Evolutionary conservation across 176 grass and related monocot genomes (phyloP), one percentile per base, ranked within the genome.

Genomic region (Paspalum notatum): DNA sequence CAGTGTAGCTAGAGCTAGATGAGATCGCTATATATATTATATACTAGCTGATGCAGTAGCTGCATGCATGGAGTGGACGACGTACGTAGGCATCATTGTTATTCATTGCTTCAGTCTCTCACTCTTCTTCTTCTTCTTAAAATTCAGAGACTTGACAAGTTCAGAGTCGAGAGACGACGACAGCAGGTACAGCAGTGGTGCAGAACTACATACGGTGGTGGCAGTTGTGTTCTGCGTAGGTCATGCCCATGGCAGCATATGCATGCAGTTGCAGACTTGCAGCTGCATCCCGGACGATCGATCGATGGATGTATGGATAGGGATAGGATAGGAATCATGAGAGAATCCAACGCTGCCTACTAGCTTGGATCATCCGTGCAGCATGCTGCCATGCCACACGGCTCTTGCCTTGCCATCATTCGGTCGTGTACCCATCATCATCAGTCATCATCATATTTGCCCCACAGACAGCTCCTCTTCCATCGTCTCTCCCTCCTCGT

Each of bases 221-320:
- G 62, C 42, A 76, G 55, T n/a, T n/a, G n/a, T n/a, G n/a, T n/a
- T 37, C 21, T 37, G 43, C 58, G 4, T 49, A 53, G 69, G 82
- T 84, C 82, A 84, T 61, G 63, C 73, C 63, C 66, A 84, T 59
- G 82, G 62, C 52, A 84, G 81, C 57, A 25, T n/a, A 58, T 58
- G 62, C 16, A 17, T 3, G 64, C 64, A 67, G 64, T 17, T 12
- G 56, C 13, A 70, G 32, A n/a, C n/a, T n/a, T n/a, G n/a, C n/a
- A n/a, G n/a, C n/a, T 32, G 32, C 32, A 32, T 32, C 32, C 32
- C 32, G 32, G 32, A 32, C 32, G 32, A 32, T 32, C 32, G 32
- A 32, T 32, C 32, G 32, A 32, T 32, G 32, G 32, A n/a, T n/a
- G n/a, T n/a, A n/a, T n/a, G n/a, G n/a, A n/a, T n/a, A n/a, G n/a